These are phyloP conservation scores for Vitis cinerea DNA, from an alignment of 164 flowering plant genomes.

Conservation along the genomic window DNA sequence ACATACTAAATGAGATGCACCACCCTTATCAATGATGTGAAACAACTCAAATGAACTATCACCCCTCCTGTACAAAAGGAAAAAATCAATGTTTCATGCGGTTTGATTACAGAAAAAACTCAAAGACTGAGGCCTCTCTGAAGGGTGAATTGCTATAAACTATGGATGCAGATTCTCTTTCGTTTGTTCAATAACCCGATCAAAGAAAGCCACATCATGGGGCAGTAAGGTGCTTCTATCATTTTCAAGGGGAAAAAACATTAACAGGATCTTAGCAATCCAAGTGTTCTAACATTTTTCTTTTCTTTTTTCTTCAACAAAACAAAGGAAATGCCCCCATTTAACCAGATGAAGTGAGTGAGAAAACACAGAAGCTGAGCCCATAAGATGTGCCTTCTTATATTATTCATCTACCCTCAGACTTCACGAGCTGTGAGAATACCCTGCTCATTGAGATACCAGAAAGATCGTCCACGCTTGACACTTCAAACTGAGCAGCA, in stretches of 20 bases:
- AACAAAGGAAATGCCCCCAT: neutral
- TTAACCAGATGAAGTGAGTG: neutral
- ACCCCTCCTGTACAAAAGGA: slow-evolving; percentile 11
- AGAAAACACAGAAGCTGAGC: neutral
- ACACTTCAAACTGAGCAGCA: slow-evolving; percentile 25
- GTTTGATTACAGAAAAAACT: neutral
- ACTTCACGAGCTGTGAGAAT: slow-evolving; percentile 75
- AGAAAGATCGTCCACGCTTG: slow-evolving; percentile 50
- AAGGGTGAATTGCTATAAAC: neutral
- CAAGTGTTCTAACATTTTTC: too few relatives aligned
- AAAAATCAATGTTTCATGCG: neutral
- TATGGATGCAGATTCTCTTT: neutral
- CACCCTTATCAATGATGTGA: neutral
- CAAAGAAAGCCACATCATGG: neutral
- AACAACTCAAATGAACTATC: slow-evolving; percentile 11
- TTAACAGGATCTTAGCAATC: too few relatives aligned
- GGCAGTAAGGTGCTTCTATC: neutral
- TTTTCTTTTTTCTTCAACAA: neutral
- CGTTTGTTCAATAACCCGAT: neutral
- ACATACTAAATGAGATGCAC: neutral
- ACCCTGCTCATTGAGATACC: slow-evolving; percentile 68
- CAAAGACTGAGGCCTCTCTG: neutral
- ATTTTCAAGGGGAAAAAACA: too few relatives aligned
- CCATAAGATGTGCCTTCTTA: neutral
- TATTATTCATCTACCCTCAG: slow-evolving; percentile 60